phyloP scores from a whole-genome alignment of 1,284 basidiomycete genomes.

The Ustilago crameri region DNA sequence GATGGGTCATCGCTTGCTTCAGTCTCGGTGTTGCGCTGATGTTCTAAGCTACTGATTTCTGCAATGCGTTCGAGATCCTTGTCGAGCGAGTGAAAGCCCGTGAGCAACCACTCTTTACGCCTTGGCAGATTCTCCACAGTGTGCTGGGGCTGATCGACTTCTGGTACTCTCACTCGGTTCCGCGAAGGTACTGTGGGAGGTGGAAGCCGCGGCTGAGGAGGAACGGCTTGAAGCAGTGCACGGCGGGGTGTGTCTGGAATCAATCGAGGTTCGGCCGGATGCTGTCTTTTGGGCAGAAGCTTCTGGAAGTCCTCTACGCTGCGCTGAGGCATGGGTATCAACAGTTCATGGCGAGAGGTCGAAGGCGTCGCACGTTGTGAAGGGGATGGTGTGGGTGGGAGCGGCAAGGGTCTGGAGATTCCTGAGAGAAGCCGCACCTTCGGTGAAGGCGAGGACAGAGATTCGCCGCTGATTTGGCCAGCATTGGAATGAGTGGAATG shows the following conservation, averaged over 20 bases:
- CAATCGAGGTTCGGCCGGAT: not conserved
- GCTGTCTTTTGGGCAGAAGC: slow-evolving; percentile 15
- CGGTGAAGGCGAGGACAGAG: slow-evolving; percentile 9
- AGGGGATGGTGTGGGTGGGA: slow-evolving; percentile 25
- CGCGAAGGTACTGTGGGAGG: not conserved
- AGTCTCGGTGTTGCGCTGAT: slow-evolving; percentile 6
- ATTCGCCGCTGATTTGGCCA: slow-evolving; percentile 11
- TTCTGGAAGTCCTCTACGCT: slow-evolving; percentile 27
- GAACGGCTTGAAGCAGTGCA: slow-evolving; percentile 24
- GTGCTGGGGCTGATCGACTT: not conserved
- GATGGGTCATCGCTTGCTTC: not conserved
- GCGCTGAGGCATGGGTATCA: slow-evolving; percentile 37
- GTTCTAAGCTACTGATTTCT: slow-evolving; percentile 13
- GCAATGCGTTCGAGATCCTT: slow-evolving; percentile 38
- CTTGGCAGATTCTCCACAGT: slow-evolving; percentile 10
- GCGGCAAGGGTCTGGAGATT: slow-evolving; percentile 21
- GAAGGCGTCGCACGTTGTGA: slow-evolving; percentile 7
- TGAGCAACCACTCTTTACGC: slow-evolving; percentile 9
- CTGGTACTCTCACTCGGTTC: not conserved
- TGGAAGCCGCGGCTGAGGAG: slow-evolving; percentile 17
- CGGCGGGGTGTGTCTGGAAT: slow-evolving; percentile 5
- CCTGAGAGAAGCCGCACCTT: slow-evolving; percentile 31
- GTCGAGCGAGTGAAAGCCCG: slow-evolving; percentile 35
- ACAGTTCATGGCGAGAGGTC: not conserved
- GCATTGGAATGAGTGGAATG: not conserved